phyloP scores from a whole-genome alignment of 1,284 basidiomycete genomes.

The Ceratobasidium sp. region DNA sequence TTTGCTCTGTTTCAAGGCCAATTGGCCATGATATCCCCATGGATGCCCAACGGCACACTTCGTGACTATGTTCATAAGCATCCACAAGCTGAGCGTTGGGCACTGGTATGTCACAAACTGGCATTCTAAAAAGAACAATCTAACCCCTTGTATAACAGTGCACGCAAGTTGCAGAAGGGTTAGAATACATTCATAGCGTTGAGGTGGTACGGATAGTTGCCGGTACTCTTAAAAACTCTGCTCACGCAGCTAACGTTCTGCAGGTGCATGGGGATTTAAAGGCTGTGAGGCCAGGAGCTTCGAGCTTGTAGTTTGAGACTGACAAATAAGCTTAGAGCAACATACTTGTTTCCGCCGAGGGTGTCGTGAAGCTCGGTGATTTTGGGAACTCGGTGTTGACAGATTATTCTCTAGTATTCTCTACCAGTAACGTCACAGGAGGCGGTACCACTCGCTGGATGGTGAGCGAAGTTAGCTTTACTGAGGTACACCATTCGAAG shows the following conservation, averaged over 20 bases:
- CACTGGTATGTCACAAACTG: not conserved
- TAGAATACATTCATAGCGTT: slow-evolving; percentile 5
- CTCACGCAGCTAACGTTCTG: not conserved
- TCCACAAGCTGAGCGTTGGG: not conserved
- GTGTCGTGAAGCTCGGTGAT: slow-evolving; percentile 1
- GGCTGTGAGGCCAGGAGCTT: not conserved
- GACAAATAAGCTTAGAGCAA: not conserved
- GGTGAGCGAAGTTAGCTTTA: not conserved
- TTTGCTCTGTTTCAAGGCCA: not conserved
- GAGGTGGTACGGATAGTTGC: not conserved
- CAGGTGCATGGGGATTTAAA: slow-evolving; percentile 5
- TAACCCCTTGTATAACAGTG: not conserved
- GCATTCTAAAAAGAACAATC: not conserved
- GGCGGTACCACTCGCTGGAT: not conserved
- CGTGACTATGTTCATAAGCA: not conserved
- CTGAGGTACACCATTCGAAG: not conserved
- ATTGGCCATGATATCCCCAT: not conserved
- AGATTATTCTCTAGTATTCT: not conserved
- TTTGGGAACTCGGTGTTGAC: not conserved
- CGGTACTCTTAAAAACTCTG: not conserved
- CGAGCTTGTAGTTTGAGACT: not conserved
- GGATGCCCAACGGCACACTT: not conserved
- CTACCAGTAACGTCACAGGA: not conserved
- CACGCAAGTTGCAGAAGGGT: not conserved
- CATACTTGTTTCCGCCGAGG: not conserved